These are phyloP conservation scores for Silene noctiflora DNA, from an alignment of 179 eudicot species.

Conservation along the genomic window DNA sequence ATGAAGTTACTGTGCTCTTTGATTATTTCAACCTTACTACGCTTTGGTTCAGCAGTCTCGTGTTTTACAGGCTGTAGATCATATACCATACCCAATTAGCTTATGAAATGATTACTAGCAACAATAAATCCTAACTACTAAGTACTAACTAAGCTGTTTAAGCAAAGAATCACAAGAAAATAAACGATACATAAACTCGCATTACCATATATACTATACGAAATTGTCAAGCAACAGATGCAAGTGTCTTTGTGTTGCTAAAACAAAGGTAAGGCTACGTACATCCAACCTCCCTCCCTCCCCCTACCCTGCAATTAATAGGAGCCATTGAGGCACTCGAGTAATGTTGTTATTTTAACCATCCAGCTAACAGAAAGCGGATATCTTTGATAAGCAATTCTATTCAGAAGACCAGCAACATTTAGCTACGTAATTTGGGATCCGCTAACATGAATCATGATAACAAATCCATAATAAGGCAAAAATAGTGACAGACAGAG, in stretches of 20 bases:
- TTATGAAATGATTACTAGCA: not conserved
- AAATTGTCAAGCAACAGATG: too few species aligned
- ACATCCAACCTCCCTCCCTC: too few species aligned
- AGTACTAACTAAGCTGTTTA: too few species aligned
- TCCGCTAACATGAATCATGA: too few species aligned
- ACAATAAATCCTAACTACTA: not conserved
- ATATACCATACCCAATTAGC: slow-evolving; percentile 12
- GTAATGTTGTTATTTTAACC: too few species aligned
- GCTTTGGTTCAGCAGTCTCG: slow-evolving; percentile 68
- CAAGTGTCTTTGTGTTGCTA: too few species aligned
- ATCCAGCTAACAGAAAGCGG: not conserved
- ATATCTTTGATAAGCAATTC: not conserved
- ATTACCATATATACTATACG: not conserved
- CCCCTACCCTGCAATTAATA: too few species aligned
- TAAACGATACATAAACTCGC: not conserved
- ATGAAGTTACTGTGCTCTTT: slow-evolving; percentile 93
- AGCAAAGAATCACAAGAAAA: not conserved
- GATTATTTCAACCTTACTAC: slow-evolving; percentile 93
- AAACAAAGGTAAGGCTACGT: too few species aligned
- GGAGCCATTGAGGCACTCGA: too few species aligned
- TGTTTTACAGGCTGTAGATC: slow-evolving; percentile 75
- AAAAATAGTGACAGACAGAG: not conserved
- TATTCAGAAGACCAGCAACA: too few species aligned
- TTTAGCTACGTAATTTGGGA: too few species aligned
- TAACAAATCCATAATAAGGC: too few species aligned